Percentiles rank a stretch among this genome's conserved stretches.
Evolutionary conservation across 2,329 filamentous ascomycete species (phyloP).

Genomic region (Xylaria sp.): DNA sequence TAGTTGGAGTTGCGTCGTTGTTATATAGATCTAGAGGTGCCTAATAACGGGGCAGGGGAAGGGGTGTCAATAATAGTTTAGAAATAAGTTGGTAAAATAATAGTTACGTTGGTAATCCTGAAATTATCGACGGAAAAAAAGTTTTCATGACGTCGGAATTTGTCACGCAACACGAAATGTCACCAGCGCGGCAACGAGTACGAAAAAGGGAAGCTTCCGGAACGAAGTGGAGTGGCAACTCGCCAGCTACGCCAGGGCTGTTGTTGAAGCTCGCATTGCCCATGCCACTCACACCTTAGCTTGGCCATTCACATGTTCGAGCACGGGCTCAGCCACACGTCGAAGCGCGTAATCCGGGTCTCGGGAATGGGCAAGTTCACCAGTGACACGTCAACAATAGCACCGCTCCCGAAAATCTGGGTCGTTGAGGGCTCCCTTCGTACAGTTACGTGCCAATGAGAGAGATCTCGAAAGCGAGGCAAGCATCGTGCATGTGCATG

Average conservation of each 20-base stretch:
- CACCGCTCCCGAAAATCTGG: constrained; percentile 45
- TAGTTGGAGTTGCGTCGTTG: constrained; percentile 15
- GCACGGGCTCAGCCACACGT: constrained; percentile 30
- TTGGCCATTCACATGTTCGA: constrained; percentile 28
- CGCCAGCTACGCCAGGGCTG: background rate
- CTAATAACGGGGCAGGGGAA: constrained; percentile 20
- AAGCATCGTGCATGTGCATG: constrained; percentile 37
- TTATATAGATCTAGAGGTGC: constrained; percentile 21
- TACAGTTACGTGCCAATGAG: constrained; percentile 37
- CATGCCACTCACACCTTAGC: constrained; percentile 27
- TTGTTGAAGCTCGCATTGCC: constrained; percentile 22
- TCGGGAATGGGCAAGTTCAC: constrained; percentile 29
- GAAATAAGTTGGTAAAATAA: constrained; percentile 9
- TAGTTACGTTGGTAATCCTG: constrained; percentile 8
- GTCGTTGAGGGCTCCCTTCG: constrained; percentile 34
- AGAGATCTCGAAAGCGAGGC: constrained; percentile 30
- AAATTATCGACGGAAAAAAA: constrained; percentile 4
- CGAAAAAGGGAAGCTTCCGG: constrained; percentile 46
- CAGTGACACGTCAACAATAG: constrained; percentile 46
- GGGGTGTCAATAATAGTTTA: constrained; percentile 23
- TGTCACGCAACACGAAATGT: constrained; percentile 32
- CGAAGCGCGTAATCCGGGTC: constrained; percentile 29
- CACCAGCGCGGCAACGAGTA: constrained; percentile 30
- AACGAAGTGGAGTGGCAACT: constrained; percentile 46
- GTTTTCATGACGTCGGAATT: constrained; percentile 36